Percentiles rank a stretch among this genome's conserved stretches.
Conservation (phyloP, 2,329 filamentous ascomycete species). For the Pseudogymnoascus sp. region DNA sequence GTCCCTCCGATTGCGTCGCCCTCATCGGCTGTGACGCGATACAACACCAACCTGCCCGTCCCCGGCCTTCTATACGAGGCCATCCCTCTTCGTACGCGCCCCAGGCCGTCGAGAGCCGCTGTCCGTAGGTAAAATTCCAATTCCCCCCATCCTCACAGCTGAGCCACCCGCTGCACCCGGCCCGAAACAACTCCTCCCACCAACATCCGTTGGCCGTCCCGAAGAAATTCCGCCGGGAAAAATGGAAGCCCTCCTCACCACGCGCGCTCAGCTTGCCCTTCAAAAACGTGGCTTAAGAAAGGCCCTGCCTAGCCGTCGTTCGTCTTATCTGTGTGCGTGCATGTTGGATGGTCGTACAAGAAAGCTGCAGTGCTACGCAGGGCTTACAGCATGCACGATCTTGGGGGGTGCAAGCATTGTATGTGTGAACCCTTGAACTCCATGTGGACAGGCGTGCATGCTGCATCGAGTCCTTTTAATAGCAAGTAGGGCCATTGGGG, state of each 20-base stretch:
- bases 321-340: neutral
- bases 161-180: neutral
- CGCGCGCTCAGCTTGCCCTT: neutral
- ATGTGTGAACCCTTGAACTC: neutral
- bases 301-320: neutral
- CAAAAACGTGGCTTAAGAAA: neutral
- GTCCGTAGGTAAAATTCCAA: neutral
- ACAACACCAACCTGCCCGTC: neutral
- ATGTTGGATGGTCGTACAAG: neutral
- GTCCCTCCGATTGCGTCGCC: neutral
- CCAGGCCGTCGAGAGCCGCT: neutral
- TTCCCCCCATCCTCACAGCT: no score
- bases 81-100: no score
- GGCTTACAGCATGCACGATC: slow-evolving; percentile 4
- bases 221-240: neutral
- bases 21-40: neutral
- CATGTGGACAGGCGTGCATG: neutral
- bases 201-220: neutral
- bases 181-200: neutral
- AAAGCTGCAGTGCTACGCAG: neutral
- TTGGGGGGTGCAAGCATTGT: neutral
- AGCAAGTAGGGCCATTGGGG: neutral
- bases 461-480: slow-evolving; percentile 3
- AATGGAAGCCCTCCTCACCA: neutral
- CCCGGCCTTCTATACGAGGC: neutral